Conservation (phyloP, 306 rosid species). For the Fagus crenata region DNA sequence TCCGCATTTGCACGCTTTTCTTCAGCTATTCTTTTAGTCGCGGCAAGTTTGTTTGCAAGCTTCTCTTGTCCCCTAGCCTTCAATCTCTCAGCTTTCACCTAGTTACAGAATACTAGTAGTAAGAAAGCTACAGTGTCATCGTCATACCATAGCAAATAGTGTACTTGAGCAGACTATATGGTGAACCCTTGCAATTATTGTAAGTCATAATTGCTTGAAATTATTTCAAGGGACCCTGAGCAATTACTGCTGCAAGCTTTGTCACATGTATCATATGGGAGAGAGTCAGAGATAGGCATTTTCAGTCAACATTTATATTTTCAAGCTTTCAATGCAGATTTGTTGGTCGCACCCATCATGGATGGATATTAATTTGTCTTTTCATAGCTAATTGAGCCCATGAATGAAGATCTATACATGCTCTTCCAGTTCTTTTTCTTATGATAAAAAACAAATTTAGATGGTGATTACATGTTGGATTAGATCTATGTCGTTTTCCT, state of each 20-base stretch:
- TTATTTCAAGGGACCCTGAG: neutral
- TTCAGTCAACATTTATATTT: neutral
- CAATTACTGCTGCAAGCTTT: neutral
- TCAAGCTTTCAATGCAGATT: neutral
- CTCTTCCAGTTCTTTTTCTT: neutral
- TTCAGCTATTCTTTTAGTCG: slow-evolving; percentile 76
- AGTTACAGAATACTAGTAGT: neutral
- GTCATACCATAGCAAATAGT: neutral
- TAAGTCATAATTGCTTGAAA: neutral
- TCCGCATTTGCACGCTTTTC: slow-evolving; percentile 82
- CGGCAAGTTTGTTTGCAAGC: slow-evolving; percentile 63
- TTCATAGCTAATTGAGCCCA: neutral
- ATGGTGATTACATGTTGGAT: neutral
- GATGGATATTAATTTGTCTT: neutral
- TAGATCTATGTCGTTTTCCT: neutral
- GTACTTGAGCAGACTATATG: neutral
- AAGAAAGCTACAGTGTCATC: slow-evolving; percentile 6
- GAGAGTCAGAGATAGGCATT: neutral
- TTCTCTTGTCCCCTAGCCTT: slow-evolving; percentile 77
- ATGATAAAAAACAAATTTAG: neutral
- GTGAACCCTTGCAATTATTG: neutral
- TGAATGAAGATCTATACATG: neutral
- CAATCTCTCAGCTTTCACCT: slow-evolving; percentile 91
- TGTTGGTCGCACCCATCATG: neutral
- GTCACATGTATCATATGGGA: neutral